Base-by-base conservation (phyloP, 768 basidiomycete species). In the Tubosaeta sp. region DNA sequence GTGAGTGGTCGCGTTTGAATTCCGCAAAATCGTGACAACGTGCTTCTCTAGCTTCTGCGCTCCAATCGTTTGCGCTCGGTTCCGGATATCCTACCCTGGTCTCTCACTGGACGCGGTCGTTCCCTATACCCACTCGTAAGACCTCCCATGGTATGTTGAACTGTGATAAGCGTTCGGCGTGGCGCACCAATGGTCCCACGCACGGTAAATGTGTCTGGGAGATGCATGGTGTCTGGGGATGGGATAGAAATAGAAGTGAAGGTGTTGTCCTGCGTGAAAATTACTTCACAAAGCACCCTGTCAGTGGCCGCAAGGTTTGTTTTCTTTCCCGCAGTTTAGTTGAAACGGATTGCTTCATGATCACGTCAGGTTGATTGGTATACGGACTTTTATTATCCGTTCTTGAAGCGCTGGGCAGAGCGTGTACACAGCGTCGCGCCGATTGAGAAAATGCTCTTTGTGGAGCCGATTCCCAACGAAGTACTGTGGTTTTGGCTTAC, bases 381-480 rank as follows among this genome's bases (percentile, higher is more conserved):
- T 59, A 80, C 72, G 10, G 89, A 94, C 64, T 90, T 82, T 56
- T 94, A 90, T 68, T 90, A 77, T 64, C 90, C 90, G 0, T 84
- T 94, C 61, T 61, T 87, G 52, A 75, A 76, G 49, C 71, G 73
- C 36, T 94, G 92, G 87, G 77, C 79, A 12, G 72, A 78, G 39
- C 71, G 81, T 25, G 79, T 91, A 11, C 75, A 79, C 31, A 62
- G 62, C 18, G 71, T 73, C 9, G 69, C 76, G 5, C 69, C 77
- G 1, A 69, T 68, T 4, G 75, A 80, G 6, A 86, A 85, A 59
- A 69, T 88, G 48, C 67, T 86, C 0, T 90, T 95, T 56, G 76
- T 85, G 1, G 95, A 95, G 59, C 79, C 86, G 16, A 87, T 99
- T 55, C 95, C 96, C 7, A 99, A 99, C 59, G 95, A 99, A 74